phyloP scores from a whole-genome alignment of 1,284 basidiomycete genomes.

The Ceratobasidium sp. region DNA sequence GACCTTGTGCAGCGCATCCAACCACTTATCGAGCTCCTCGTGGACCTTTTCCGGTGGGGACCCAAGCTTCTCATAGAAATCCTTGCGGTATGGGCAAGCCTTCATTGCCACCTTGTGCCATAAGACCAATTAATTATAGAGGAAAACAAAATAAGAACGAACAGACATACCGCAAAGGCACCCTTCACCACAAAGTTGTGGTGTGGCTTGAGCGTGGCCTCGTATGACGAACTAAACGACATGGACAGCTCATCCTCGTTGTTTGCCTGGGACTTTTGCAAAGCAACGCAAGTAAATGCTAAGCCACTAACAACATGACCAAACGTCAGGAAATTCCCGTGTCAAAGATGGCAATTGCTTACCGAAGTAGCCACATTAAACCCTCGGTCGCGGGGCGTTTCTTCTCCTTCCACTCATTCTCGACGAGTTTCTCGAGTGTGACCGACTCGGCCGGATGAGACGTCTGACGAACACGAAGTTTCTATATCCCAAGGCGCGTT shows the following conservation, averaged over 20 bases:
- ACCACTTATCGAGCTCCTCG: constrained; percentile 81
- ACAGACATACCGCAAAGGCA: constrained; percentile 80
- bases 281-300: constrained; percentile 88
- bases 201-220: constrained; percentile 72
- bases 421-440: constrained; percentile 88
- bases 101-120: constrained; percentile 87
- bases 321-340: neutral
- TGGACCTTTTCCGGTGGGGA: constrained; percentile 74
- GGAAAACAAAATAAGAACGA: neutral
- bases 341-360: neutral
- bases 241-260: constrained; percentile 73
- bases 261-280: constrained; percentile 79
- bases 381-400: constrained; percentile 90
- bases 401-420: constrained; percentile 88
- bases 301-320: constrained; percentile 66
- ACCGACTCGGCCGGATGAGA: constrained; percentile 70
- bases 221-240: constrained; percentile 88
- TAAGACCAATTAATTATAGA: constrained; percentile 19
- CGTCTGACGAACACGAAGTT: constrained; percentile 86
- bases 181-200: constrained; percentile 85
- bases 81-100: constrained; percentile 91
- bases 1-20: constrained; percentile 76
- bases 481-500: constrained; percentile 63
- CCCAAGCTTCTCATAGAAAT: constrained; percentile 91
- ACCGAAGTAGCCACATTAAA: constrained; percentile 92